phyloP scores from a whole-genome alignment of 441 rosid species.

The Capsella rubella region DNA sequence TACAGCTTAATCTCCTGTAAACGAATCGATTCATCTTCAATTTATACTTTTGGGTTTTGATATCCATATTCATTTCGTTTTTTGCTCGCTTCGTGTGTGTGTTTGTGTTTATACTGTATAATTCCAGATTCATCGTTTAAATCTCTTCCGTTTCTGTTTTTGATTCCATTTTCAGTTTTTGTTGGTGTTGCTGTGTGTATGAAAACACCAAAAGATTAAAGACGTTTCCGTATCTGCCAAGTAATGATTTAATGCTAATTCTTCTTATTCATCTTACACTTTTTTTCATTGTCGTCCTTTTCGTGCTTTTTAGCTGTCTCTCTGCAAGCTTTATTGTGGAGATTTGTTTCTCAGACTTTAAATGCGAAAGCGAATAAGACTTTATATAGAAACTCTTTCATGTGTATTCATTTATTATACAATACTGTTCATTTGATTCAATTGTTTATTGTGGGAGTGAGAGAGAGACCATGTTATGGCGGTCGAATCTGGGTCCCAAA shows the following conservation, averaged over 20 bases:
- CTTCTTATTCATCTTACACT: not conserved
- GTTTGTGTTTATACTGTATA: not conserved
- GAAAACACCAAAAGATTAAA: not conserved
- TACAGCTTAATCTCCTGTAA: not conserved
- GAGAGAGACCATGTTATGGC: conserved; percentile 45
- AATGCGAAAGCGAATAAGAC: conserved; percentile 36
- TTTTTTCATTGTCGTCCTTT: conserved; percentile 1
- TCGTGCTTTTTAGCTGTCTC: conserved; percentile 42
- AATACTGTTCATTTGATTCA: not conserved
- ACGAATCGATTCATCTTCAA: not conserved
- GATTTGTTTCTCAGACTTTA: conserved; percentile 43
- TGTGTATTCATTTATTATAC: conserved; percentile 38
- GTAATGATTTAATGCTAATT: conserved; percentile 47
- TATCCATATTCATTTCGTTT: conserved; percentile 22
- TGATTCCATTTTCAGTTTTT: too few species aligned
- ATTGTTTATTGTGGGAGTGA: conserved; percentile 29
- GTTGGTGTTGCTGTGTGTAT: not conserved
- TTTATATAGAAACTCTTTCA: conserved; percentile 23
- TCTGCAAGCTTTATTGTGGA: conserved; percentile 28
- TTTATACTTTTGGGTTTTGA: not conserved
- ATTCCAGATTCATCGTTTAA: not conserved
- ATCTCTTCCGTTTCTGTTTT: not conserved
- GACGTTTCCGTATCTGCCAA: conserved; percentile 51
- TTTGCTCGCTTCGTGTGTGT: not conserved
- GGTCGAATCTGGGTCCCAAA: conserved; percentile 56